Base-by-base conservation (phyloP, 2,329 filamentous ascomycete genomes). In the Catunica adiposa region DNA sequence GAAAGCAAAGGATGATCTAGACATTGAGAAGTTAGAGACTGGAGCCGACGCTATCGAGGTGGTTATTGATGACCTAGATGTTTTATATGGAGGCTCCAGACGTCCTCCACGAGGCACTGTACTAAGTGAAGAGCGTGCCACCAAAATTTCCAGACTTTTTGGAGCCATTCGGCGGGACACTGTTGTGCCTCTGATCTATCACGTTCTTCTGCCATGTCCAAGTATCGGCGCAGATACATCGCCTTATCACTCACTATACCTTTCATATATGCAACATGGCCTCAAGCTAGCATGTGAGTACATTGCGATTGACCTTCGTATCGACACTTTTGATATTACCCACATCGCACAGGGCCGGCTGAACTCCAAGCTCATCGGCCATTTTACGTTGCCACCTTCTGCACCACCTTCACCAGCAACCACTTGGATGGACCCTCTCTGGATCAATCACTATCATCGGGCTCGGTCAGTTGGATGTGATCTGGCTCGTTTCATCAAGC, bases 1-100 rank as follows among this genome's bases (percentile, higher is more conserved):
- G 1, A 66, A 71, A 1, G 69, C 70, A 9, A 67, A 73, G 1
- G 25, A 40, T 14, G 22, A 26, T 17, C 62, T 82, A 20, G 77
- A 85, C 57, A 73, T 85, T 9, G 79, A 84, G 61, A 76, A 80
- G 25, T 66, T 83, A 20, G 81, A 84, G 58, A 75, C 75, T n/a
- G 82, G 80, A 3, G 77, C 75, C 2, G 83, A 86, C 64, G 82
- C 80, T 4, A 76, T 86, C 31, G 80, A 85, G 62, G 68, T 85
- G 3, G 71, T 76, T 14, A 68, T 83, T 22, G 56, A 58, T 37
- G 56, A 58, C 17, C 51, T 58, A 9, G 56, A 58, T 46, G 38
- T 58, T 5, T 25, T 53, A 14, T 55, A 55, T 34, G 51, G 56
- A n/a, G 51, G 51, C 17, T 44, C 56, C 6, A 46, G 53, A 9